These are phyloP conservation scores for Monilinia fructigena DNA, from an alignment of 2,329 filamentous ascomycete genomes.

Conservation along the genomic window DNA sequence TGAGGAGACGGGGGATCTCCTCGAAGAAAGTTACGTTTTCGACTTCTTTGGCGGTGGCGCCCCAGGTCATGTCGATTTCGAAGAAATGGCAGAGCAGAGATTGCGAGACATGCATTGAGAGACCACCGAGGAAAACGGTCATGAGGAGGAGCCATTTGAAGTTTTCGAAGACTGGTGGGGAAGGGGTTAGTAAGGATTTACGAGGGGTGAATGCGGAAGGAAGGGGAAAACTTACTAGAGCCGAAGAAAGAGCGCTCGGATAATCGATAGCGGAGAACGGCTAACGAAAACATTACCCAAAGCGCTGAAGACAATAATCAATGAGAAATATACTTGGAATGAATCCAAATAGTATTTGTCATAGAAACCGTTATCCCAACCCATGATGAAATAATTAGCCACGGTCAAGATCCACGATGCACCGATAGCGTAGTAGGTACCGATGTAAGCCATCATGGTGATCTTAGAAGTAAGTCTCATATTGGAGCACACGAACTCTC, in stretches of 20 bases:
- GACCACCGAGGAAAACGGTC: conserved; percentile 78
- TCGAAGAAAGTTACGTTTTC: conserved; percentile 83
- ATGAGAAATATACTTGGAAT: conserved; percentile 78
- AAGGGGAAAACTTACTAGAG: not conserved
- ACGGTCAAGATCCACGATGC: conserved; percentile 73
- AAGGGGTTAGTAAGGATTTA: not conserved
- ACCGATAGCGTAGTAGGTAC: conserved; percentile 77
- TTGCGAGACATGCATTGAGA: conserved; percentile 77
- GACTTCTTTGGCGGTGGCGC: conserved; percentile 78
- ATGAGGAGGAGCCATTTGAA: conserved; percentile 74
- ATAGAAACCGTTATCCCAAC: conserved; percentile 73
- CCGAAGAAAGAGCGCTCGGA: conserved; percentile 50
- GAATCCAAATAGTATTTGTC: conserved; percentile 80
- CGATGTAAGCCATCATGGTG: conserved; percentile 74
- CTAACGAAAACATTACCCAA: conserved; percentile 58
- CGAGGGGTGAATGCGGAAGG: too few species aligned
- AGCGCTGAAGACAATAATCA: conserved; percentile 74
- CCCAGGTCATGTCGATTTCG: conserved; percentile 83
- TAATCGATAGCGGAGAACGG: conserved; percentile 69
- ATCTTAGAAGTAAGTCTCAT: conserved; percentile 77
- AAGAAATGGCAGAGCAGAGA: conserved; percentile 81
- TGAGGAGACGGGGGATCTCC: conserved; percentile 75
- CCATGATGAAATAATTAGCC: conserved; percentile 72
- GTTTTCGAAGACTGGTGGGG: conserved; percentile 49
- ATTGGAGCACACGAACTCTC: conserved; percentile 67